Evolutionary conservation across 2,329 filamentous ascomycete genomes (phyloP).

Genomic region (Penicillium sp.): DNA sequence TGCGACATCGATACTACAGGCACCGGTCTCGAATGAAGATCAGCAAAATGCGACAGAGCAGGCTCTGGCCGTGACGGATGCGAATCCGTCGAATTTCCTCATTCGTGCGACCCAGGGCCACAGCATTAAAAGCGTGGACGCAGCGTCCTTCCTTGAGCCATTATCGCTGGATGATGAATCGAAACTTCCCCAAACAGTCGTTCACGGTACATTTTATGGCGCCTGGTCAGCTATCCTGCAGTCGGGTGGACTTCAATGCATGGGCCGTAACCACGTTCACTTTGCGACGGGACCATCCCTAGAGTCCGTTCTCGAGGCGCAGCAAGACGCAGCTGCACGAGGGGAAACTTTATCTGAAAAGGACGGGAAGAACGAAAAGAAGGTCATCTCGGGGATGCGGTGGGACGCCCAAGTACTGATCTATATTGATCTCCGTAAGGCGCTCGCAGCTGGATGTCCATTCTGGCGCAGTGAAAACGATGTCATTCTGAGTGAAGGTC

Average conservation of each 20-base stretch:
- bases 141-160: conserved; percentile 70
- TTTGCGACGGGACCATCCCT: conserved; percentile 75
- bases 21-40: conserved; percentile 33
- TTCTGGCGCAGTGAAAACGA: conserved; percentile 84
- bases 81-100: conserved; percentile 69
- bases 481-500: conserved; percentile 66
- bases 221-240: conserved; percentile 76
- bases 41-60: conserved; percentile 39
- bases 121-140: conserved; percentile 73
- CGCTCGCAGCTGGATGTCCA: conserved; percentile 64
- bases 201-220: conserved; percentile 88
- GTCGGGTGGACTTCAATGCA: conserved; percentile 77
- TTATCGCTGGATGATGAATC: conserved; percentile 62
- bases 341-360: conserved; percentile 15
- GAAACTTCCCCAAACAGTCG: conserved; percentile 65
- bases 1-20: conserved; percentile 19
- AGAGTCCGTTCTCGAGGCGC: conserved; percentile 36
- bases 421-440: conserved; percentile 72
- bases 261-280: conserved; percentile 88
- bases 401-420: conserved; percentile 75
- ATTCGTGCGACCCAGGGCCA: conserved; percentile 98
- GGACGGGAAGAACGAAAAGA: conserved; percentile 27
- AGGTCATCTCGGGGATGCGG: conserved; percentile 80
- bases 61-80: conserved; percentile 41
- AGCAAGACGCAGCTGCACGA: conserved; percentile 14